phyloP scores from a whole-genome alignment of 805 yeast species.

The Kodamaea nitidulidarum region DNA sequence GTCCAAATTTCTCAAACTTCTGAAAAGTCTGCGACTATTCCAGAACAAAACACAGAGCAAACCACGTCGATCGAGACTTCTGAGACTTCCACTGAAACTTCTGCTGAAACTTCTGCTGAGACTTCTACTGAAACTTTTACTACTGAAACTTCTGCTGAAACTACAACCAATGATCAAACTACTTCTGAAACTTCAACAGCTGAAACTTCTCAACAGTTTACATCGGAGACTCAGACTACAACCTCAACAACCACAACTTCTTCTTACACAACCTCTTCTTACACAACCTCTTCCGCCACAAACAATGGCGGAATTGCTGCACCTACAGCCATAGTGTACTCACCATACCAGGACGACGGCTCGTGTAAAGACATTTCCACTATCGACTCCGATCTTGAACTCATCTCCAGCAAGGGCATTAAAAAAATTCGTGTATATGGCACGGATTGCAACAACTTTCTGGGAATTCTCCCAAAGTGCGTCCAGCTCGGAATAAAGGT shows the following conservation, averaged over 20 bases:
- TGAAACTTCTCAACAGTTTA: too few relatives aligned
- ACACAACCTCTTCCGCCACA: conserved; percentile 15
- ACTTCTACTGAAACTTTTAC: conserved; percentile 30
- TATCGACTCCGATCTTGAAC: conserved; percentile 55
- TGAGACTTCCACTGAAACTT: conserved; percentile 5
- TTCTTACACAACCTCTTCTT: conserved; percentile 12
- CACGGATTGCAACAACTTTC: conserved; percentile 73
- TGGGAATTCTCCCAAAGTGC: conserved; percentile 62
- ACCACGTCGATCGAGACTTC: conserved; percentile 7
- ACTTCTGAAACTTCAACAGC: conserved; percentile 13
- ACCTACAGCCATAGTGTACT: conserved; percentile 65
- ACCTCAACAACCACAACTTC: conserved; percentile 11
- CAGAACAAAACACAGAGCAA: too few relatives aligned
- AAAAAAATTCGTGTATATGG: conserved; percentile 73
- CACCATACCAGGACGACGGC: conserved; percentile 71
- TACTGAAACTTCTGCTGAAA: conserved; percentile 16
- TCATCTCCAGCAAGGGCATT: conserved; percentile 60
- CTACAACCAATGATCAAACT: conserved; percentile 17
- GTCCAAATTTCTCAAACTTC: neutral
- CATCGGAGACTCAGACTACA: conserved; percentile 13
- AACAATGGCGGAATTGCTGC: conserved; percentile 21
- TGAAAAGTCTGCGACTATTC: neutral
- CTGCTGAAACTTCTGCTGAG: conserved; percentile 10
- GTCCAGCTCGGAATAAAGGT: conserved; percentile 58
- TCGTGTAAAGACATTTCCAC: conserved; percentile 58